phyloP scores from a whole-genome alignment of 2,329 filamentous ascomycete species.

The Phialophora chinensis region DNA sequence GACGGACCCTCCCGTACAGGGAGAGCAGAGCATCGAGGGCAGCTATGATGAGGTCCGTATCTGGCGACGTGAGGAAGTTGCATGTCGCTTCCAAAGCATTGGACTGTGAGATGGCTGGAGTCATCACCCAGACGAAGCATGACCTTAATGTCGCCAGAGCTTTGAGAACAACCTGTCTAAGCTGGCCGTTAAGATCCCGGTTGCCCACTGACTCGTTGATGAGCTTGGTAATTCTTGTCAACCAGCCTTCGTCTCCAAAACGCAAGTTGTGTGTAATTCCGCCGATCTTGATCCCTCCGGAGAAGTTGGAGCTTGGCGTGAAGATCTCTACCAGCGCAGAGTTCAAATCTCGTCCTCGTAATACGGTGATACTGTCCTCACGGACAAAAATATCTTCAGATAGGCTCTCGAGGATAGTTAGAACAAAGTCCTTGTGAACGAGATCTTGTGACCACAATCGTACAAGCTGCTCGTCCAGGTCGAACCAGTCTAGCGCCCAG shows the following conservation, averaged over 20 bases:
- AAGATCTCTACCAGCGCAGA: conserved; percentile 93
- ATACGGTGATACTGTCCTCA: conserved; percentile 82
- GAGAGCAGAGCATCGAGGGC: conserved; percentile 83
- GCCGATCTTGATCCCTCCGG: conserved; percentile 74
- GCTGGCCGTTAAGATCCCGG: conserved; percentile 63
- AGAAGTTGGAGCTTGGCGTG: conserved; percentile 75
- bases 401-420: conserved; percentile 86
- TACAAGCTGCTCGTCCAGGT: conserved; percentile 87
- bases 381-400: conserved; percentile 93
- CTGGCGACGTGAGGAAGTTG: conserved; percentile 70
- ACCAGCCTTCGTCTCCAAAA: conserved; percentile 83
- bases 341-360: conserved; percentile 83
- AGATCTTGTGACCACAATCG: conserved; percentile 73
- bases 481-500: conserved; percentile 91
- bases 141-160: conserved; percentile 78
- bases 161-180: conserved; percentile 74
- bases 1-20: conserved; percentile 75
- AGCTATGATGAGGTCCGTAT: conserved; percentile 76
- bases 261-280: conserved; percentile 73
- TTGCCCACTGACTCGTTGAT: conserved; percentile 74
- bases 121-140: conserved; percentile 84
- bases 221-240: conserved; percentile 75
- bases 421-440: conserved; percentile 81
- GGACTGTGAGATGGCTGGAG: conserved; percentile 76
- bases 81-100: conserved; percentile 74